Base-by-base conservation (phyloP, 1,139 yeast genomes). In the Lodderomyces elongisporus region DNA sequence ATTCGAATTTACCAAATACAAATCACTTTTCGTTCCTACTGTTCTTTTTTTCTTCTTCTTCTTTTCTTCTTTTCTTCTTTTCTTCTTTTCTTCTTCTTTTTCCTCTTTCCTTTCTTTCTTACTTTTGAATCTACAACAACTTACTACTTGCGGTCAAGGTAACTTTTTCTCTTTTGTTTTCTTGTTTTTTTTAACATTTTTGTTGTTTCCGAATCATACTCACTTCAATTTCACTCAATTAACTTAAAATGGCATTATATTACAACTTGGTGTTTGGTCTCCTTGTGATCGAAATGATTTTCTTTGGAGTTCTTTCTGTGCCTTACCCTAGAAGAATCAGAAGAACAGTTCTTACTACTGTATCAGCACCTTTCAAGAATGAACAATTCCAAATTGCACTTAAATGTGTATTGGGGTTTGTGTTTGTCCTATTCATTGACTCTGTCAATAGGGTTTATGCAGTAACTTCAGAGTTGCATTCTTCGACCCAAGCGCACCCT, bases 311-410 rank as follows among this genome's bases (percentile, higher is more conserved):
- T 27, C 74, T 93, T 48, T 87, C 95, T 10, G 61, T 89, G 35
- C 98, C 98, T 20, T 66, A 87, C 43, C 98, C 98, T 21, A 72
- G 88, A 33, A 66, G 61, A 39, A 54, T 82, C 42, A 79, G 96
- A 51, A 77, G 79, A 52, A 79, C 79, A 15, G 67, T 88, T 25
- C 71, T 91, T 41, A 54, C 67, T 25, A 66, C 80, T 2, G 66
- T 85, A 18, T 67, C 85, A 29, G 75, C 74, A 17, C 93, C 94
- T 12, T 82, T 85, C 56, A 66, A 77, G 39, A 73, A 79, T 37
- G 79, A 79, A 45, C 78, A 82, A 46, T 75, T 89, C 41, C 84
- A 82, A 48, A 75, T 87, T 44, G 82, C 87, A 7, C 67, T 87
- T 46, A 84, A 85, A 54, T 88, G 95, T 59, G 69, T 89, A 3